A percentile compares a stretch with the other conserved stretches of the same genome.
phyloP scores from a whole-genome alignment of 169 alveolate species.

The Babesia ovata region DNA sequence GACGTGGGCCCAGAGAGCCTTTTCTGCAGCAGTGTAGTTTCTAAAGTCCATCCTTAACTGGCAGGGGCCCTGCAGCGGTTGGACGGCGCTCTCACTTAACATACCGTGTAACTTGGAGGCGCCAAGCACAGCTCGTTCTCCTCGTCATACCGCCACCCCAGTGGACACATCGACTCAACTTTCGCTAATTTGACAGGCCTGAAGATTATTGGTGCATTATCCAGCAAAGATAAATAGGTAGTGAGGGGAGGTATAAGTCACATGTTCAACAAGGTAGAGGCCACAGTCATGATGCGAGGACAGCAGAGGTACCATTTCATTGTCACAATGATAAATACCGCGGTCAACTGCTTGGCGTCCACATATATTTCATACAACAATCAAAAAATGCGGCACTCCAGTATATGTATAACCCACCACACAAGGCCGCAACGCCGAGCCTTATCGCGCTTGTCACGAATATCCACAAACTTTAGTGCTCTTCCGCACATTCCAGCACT shows the following conservation, averaged over 20 bases:
- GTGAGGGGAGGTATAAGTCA: too few relatives aligned
- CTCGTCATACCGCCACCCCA: slow-evolving; percentile 64
- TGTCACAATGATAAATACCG: too few relatives aligned
- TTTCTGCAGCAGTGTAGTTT: slow-evolving; percentile 58
- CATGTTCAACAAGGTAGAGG: not conserved
- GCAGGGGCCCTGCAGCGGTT: slow-evolving; percentile 69
- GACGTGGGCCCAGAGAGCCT: slow-evolving; percentile 72
- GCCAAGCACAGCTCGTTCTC: slow-evolving; percentile 66
- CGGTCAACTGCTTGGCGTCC: too few relatives aligned
- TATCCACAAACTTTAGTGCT: slow-evolving; percentile 11
- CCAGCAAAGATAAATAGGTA: not conserved
- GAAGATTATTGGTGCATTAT: not conserved
- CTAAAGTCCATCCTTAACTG: slow-evolving; percentile 66
- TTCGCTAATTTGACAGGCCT: slow-evolving; percentile 15
- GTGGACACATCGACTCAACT: slow-evolving; percentile 64
- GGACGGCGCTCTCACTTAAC: not conserved
- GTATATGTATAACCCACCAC: slow-evolving; percentile 19
- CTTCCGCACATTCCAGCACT: slow-evolving; percentile 11
- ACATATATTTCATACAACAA: not conserved
- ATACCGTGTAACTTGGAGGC: slow-evolving; percentile 69
- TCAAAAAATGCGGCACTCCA: not conserved
- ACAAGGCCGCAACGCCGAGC: slow-evolving; percentile 27
- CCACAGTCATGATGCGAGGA: not conserved
- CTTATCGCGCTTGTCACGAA: slow-evolving; percentile 27
- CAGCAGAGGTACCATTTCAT: too few relatives aligned